Conservation (phyloP, 345 rosid genomes). For the Ricinus communis region DNA sequence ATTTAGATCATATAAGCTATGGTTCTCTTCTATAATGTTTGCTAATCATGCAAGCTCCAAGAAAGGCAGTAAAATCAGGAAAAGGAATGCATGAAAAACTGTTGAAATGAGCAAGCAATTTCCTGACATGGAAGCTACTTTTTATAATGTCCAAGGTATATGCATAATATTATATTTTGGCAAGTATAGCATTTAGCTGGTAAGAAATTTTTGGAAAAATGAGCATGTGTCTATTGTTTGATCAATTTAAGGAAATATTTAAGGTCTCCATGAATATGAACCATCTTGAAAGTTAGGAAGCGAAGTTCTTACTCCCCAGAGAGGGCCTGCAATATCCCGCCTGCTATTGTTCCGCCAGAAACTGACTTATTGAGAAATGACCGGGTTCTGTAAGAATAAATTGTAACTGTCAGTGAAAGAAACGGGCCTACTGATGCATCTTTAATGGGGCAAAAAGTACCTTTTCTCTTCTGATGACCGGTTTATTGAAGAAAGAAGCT, state of each 20-base stretch:
- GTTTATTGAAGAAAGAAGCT: slow-evolving; percentile 37
- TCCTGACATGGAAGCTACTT: not conserved
- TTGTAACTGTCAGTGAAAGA: not conserved
- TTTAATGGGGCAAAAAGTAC: slow-evolving; percentile 30
- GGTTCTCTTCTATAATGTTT: not conserved
- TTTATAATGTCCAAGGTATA: not conserved
- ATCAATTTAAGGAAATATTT: slow-evolving; percentile 2
- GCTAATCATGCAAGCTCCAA: slow-evolving; percentile 10
- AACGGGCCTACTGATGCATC: not conserved
- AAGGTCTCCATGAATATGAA: not conserved
- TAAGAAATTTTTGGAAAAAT: not conserved
- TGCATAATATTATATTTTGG: not conserved
- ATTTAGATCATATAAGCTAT: slow-evolving; percentile 11
- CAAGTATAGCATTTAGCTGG: not conserved
- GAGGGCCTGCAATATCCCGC: slow-evolving; percentile 29
- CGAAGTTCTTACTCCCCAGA: slow-evolving; percentile 38
- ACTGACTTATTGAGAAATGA: slow-evolving; percentile 35
- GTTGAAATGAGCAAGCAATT: not conserved
- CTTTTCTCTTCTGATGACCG: slow-evolving; percentile 49
- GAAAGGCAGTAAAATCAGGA: not conserved
- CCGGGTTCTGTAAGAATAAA: slow-evolving; percentile 34
- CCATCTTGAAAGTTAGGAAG: slow-evolving; percentile 1
- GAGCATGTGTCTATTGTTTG: not conserved
- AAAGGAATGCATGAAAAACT: not conserved
- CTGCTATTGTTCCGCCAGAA: slow-evolving; percentile 36